These are phyloP conservation scores for Dipteronia dyeriana DNA, from an alignment of 345 rosid genomes.

Conservation along the genomic window DNA sequence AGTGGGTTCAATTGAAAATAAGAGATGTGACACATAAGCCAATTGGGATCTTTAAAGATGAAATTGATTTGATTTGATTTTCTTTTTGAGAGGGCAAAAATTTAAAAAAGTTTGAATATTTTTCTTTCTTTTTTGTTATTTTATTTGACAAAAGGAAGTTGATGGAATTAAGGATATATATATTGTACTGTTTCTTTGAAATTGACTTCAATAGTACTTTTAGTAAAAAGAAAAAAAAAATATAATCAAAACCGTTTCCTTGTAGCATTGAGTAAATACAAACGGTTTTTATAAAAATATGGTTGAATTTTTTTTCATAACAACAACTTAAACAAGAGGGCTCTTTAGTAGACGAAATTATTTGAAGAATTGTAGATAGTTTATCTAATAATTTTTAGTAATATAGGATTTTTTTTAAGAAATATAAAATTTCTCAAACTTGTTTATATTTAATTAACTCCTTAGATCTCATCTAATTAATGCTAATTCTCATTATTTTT, in stretches of 20 bases:
- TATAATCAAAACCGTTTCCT: neutral
- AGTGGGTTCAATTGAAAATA: neutral
- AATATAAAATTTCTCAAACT: too few species aligned
- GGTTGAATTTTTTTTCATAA: neutral
- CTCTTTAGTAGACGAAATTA: too few species aligned
- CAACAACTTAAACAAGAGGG: too few species aligned
- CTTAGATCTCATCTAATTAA: too few species aligned
- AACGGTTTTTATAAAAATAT: too few species aligned
- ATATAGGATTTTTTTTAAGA: too few species aligned
- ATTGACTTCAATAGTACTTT: too few species aligned
- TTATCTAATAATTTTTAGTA: too few species aligned
- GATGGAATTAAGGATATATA: neutral
- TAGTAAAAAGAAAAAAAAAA: too few species aligned
- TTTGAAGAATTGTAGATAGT: too few species aligned
- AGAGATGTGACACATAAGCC: slow-evolving; percentile 16
- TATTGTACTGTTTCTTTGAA: neutral
- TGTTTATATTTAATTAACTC: too few species aligned
- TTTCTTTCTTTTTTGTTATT: neutral
- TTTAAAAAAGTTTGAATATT: neutral
- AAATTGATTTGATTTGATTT: slow-evolving; percentile 5
- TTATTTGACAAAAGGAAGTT: neutral
- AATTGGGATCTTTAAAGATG: neutral
- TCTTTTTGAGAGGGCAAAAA: neutral
- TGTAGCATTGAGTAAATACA: neutral
- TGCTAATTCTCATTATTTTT: too few species aligned